Conservation (phyloP, 305 asterid genomes). For the Fraxinus dipetala region DNA sequence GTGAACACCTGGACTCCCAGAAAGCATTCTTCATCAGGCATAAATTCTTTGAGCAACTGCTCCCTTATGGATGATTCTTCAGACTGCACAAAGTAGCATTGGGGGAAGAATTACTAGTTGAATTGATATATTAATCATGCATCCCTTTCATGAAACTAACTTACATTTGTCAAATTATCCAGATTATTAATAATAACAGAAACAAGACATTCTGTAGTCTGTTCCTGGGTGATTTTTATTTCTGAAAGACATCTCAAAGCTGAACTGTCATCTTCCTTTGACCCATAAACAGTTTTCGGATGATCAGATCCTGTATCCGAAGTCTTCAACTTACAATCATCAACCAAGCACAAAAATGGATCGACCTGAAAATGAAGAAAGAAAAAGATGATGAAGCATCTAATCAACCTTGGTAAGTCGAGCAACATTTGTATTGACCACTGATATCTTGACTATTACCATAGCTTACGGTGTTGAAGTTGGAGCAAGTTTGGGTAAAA, state of each 20-base stretch:
- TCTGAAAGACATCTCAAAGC: conserved; percentile 70
- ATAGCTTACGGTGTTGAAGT: neutral
- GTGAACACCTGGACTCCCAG: conserved; percentile 49
- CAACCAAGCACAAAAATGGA: conserved; percentile 81
- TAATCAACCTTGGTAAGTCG: neutral
- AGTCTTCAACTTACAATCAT: conserved; percentile 75
- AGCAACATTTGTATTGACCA: neutral
- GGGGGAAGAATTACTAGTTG: conserved; percentile 1
- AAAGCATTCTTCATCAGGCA: conserved; percentile 63
- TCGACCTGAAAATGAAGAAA: conserved; percentile 57
- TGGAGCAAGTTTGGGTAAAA: neutral
- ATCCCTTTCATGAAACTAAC: conserved; percentile 13
- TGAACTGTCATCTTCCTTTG: conserved; percentile 67
- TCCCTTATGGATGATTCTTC: conserved; percentile 54
- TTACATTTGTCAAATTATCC: conserved; percentile 54
- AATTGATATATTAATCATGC: neutral
- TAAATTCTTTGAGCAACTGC: conserved; percentile 65
- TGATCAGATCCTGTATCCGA: conserved; percentile 43
- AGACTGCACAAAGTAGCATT: conserved; percentile 40
- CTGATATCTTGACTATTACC: neutral
- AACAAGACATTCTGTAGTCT: conserved; percentile 62
- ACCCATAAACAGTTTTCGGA: conserved; percentile 53
- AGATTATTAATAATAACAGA: conserved; percentile 57
- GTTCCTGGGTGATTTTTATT: conserved; percentile 53
- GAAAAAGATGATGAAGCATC: conserved; percentile 3